These are phyloP conservation scores for Euphorbia schlechtendalii DNA, from an alignment of 441 rosid genomes.

Conservation along the genomic window DNA sequence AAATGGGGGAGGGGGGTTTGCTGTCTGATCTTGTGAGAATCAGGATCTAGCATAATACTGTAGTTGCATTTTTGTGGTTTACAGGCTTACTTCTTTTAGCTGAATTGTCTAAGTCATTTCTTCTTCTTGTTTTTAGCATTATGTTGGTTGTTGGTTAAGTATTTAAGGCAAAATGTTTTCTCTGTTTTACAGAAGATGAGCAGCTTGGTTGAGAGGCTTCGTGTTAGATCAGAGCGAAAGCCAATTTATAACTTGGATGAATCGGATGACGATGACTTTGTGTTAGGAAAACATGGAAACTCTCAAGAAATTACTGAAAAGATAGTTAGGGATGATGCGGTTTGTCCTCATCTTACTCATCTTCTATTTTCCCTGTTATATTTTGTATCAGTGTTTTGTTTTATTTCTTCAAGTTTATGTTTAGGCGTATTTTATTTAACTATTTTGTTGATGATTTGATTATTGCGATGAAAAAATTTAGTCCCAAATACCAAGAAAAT, in stretches of 20 bases:
- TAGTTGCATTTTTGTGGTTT: slow-evolving; percentile 7
- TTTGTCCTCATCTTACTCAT: slow-evolving; percentile 34
- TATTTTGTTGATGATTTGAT: slow-evolving; percentile 4
- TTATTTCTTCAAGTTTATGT: background rate
- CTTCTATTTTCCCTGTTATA: slow-evolving; percentile 8
- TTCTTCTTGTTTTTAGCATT: background rate
- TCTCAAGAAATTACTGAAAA: slow-evolving; percentile 54
- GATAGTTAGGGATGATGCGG: slow-evolving; percentile 77
- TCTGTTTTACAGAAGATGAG: slow-evolving; percentile 64
- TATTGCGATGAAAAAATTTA: background rate
- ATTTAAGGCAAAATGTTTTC: background rate
- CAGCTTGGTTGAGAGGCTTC: slow-evolving; percentile 97
- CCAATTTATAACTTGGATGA: slow-evolving; percentile 86
- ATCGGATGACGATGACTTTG: slow-evolving; percentile 89
- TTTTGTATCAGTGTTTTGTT: slow-evolving; percentile 2
- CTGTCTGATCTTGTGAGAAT: background rate
- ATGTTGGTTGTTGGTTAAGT: background rate
- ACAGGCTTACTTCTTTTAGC: background rate
- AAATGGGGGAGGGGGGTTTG: background rate
- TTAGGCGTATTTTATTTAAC: background rate
- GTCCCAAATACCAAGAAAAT: background rate
- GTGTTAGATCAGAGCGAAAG: slow-evolving; percentile 77
- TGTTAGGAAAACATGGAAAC: slow-evolving; percentile 43
- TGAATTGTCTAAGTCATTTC: background rate
- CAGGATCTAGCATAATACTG: background rate